Conservation (phyloP, 1,139 yeast genomes). For the Protomyces gravidus region DNA sequence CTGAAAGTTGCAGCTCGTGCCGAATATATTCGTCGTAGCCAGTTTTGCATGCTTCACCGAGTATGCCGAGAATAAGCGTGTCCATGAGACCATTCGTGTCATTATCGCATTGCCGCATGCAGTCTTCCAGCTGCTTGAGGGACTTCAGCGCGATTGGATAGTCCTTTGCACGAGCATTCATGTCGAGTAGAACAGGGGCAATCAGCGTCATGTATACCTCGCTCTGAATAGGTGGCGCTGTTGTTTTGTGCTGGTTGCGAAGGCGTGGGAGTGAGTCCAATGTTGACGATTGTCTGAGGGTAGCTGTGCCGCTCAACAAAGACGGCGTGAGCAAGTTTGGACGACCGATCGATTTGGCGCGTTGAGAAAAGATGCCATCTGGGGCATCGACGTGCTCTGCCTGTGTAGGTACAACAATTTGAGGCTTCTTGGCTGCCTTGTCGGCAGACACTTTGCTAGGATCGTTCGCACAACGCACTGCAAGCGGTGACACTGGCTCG, state of each 20-base stretch:
- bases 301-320: neutral
- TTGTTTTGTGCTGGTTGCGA: neutral
- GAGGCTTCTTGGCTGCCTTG: neutral
- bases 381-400: neutral
- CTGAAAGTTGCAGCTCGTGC: neutral
- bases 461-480: neutral
- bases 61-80: slow-evolving; percentile 9
- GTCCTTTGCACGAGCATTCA: slow-evolving; percentile 10
- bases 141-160: slow-evolving; percentile 23
- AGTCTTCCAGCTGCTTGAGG: slow-evolving; percentile 8
- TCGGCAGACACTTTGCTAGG: neutral
- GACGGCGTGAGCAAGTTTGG: neutral
- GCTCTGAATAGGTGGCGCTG: neutral
- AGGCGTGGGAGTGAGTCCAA: neutral
- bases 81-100: slow-evolving; percentile 23
- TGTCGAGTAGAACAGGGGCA: neutral
- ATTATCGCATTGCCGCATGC: slow-evolving; percentile 10
- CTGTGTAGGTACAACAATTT: neutral
- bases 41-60: slow-evolving; percentile 5
- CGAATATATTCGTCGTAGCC: neutral
- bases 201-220: neutral
- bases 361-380: neutral
- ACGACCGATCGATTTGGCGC: slow-evolving; percentile 1
- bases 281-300: neutral
- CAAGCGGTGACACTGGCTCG: neutral